These are phyloP conservation scores for Plasmodium inui DNA, from an alignment of 169 alveolate species.

Conservation along the genomic window DNA sequence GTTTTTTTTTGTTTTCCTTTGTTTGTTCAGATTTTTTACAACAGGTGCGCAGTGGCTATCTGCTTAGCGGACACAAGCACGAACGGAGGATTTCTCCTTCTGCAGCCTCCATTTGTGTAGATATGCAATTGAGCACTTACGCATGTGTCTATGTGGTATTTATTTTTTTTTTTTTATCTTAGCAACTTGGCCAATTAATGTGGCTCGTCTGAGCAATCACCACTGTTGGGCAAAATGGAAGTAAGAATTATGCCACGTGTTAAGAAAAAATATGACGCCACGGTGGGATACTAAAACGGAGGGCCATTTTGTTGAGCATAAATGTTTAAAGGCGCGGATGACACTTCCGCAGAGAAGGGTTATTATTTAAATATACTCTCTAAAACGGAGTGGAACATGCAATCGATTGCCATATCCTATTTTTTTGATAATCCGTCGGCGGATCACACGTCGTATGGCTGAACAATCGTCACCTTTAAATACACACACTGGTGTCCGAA, in stretches of 20 bases:
- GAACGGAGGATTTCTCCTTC: not conserved
- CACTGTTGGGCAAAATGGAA: not conserved
- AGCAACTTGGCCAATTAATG: not conserved
- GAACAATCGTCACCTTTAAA: not conserved
- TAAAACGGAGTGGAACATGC: not conserved
- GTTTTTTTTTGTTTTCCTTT: not conserved
- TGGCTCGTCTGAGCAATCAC: not conserved
- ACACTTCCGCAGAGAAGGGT: not conserved
- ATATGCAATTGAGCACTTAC: not conserved
- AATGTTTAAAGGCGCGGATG: not conserved
- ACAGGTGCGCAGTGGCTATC: not conserved
- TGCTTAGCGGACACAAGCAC: not conserved
- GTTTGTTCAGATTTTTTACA: not conserved
- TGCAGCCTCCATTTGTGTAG: not conserved
- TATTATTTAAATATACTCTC: not conserved
- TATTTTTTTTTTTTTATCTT: not conserved
- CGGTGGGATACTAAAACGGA: not conserved
- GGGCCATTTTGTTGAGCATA: not conserved
- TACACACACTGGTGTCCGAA: conserved; percentile 6
- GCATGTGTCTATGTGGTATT: not conserved
- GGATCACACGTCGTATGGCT: not conserved
- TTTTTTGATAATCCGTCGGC: not conserved
- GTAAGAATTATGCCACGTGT: not conserved
- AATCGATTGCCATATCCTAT: not conserved
- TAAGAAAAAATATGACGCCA: not conserved